Base-by-base conservation (phyloP, 345 rosid genomes). In the Toxicodendron radicans region DNA sequence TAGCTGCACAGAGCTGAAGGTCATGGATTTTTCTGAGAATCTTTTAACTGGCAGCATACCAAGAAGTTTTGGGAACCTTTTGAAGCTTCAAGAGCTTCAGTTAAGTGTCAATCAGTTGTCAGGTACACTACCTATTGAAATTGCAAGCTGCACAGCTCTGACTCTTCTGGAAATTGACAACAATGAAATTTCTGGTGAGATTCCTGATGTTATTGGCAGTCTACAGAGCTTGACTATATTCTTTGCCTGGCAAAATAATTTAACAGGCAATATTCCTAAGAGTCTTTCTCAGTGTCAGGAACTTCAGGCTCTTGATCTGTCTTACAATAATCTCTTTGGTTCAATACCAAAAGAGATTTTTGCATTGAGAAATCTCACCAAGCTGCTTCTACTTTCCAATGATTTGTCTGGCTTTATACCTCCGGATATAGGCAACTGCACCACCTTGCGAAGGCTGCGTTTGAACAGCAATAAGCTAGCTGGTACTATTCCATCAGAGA, bases 231-330 rank as follows among this genome's bases (percentile, higher is more conserved):
- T 95, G 89, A 90, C 85, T 48, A 80, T 90, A 63, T 91, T 95
- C 81, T 95, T 91, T 71, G 93, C 98, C 43, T 95, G 99, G 99
- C 85, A 89, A 82, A 95, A 95, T 79, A 86, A 81, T 78, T 85
- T 95, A 45, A 89, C 95, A 13, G 97, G 99, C 24, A 85, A 72
- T 13, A 81, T 95, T 35, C 99, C 96, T 0, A 84, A 78, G 76
- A 86, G 92, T 60, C 80, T 92, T 33, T 85, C 97, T 7, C 80
- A 79, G 69, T 92, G 99, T 59, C 70, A 65, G 79, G 88, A 89
- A 65, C 99, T 95, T 75, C 88, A 95, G 83, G 95, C 97, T 68
- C 86, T 95, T 38, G 99, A 95, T 80, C 81, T 95, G n/a, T 95
- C 99, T 24, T 91, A 86, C 82, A 95, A 95, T 81, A 83, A 66